Conservation (phyloP, 495 filamentous ascomycete genomes). For the Viridothelium virens region DNA sequence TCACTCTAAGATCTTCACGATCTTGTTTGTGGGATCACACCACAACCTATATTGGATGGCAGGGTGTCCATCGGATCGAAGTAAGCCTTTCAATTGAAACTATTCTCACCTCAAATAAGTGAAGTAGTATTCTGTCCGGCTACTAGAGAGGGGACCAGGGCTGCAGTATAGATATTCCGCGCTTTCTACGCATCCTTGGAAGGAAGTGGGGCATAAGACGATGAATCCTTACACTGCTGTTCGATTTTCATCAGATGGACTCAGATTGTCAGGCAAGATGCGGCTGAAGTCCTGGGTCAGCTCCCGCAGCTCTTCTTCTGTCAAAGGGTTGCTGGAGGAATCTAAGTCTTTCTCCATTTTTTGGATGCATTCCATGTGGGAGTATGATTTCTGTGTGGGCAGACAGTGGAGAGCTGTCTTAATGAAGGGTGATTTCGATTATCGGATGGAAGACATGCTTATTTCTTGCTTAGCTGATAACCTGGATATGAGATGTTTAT, state of each 20-base stretch:
- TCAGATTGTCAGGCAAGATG: background rate
- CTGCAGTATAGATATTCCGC: background rate
- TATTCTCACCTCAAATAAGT: background rate
- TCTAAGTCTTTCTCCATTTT: background rate
- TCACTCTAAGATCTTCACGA: background rate
- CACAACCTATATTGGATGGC: background rate
- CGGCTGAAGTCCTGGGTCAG: background rate
- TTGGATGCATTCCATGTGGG: background rate
- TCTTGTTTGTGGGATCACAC: too few relatives aligned
- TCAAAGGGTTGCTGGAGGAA: background rate
- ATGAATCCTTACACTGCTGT: background rate
- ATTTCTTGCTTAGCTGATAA: too few relatives aligned
- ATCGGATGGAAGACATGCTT: too few relatives aligned
- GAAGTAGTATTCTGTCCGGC: background rate
- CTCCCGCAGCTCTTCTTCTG: background rate
- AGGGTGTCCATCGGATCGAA: background rate
- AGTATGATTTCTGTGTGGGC: too few relatives aligned
- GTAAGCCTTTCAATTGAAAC: background rate
- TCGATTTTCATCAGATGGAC: background rate
- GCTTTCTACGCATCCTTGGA: background rate
- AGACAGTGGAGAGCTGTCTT: too few relatives aligned
- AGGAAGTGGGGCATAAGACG: background rate
- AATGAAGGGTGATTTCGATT: too few relatives aligned
- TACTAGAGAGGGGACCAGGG: background rate
- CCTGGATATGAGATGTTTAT: background rate